A percentile compares a stretch with the other conserved stretches of the same genome.
phyloP scores from a whole-genome alignment of 306 rosid species.

The Glycine tomentella region DNA sequence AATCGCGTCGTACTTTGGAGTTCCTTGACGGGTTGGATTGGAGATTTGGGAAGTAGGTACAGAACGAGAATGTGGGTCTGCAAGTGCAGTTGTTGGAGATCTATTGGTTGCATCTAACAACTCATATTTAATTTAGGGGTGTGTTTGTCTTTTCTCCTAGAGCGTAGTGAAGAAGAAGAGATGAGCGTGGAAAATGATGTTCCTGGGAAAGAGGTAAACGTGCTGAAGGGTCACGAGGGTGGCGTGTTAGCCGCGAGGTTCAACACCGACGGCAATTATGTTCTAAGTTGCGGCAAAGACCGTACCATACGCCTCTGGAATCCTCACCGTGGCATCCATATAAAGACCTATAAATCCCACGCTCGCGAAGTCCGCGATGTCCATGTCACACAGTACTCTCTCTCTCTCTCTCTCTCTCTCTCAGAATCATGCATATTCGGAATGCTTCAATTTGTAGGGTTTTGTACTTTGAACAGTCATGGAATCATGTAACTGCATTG shows the following conservation, averaged over 20 bases:
- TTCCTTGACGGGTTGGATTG: no score
- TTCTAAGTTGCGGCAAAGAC: constrained; percentile 87
- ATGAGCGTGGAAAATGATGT: constrained; percentile 65
- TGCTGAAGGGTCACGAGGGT: constrained; percentile 87
- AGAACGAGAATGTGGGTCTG: no score
- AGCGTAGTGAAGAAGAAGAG: constrained; percentile 17
- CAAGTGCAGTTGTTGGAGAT: no score
- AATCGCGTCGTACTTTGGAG: no score
- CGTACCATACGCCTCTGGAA: constrained; percentile 96
- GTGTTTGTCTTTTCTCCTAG: no score
- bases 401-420: background rate
- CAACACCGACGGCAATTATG: constrained; percentile 80
- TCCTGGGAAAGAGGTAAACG: constrained; percentile 65
- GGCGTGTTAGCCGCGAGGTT: constrained; percentile 81
- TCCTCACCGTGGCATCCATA: constrained; percentile 93
- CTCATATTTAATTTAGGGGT: no score
- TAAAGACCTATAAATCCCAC: constrained; percentile 92
- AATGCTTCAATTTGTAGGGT: constrained; percentile 19
- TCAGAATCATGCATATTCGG: background rate
- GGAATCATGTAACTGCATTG: background rate
- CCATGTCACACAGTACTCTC: constrained; percentile 72
- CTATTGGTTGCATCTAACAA: no score
- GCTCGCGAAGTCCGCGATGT: constrained; percentile 91
- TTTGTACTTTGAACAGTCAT: background rate
- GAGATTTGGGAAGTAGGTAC: no score